Evolutionary conservation across 768 basidiomycete genomes (phyloP).

Genomic region (Saitozyma podzolica): DNA sequence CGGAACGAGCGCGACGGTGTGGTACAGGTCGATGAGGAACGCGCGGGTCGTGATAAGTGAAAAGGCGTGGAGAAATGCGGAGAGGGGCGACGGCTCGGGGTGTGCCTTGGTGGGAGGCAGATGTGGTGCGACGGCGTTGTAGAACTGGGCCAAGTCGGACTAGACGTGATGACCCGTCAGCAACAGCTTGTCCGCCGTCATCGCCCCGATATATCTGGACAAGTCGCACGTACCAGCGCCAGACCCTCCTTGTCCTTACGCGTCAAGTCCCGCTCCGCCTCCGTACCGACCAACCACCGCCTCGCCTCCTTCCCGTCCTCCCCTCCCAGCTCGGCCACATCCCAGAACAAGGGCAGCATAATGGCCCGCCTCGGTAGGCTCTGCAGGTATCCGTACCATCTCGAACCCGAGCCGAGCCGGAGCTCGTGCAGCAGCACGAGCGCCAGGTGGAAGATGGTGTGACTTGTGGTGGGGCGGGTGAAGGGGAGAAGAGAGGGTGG

Average conservation of each 20-base stretch:
- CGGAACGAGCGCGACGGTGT: slow-evolving; percentile 78
- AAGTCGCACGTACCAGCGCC: slow-evolving; percentile 17
- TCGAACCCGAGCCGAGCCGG: slow-evolving; percentile 36
- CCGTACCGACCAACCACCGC: slow-evolving; percentile 46
- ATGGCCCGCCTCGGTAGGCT: slow-evolving; percentile 45
- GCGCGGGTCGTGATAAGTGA: slow-evolving; percentile 76
- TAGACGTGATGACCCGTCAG: neutral
- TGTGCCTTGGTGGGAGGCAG: slow-evolving; percentile 20
- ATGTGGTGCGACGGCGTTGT: neutral
- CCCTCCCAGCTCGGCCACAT: slow-evolving; percentile 23
- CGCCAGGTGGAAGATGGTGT: neutral
- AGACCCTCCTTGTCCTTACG: slow-evolving; percentile 30
- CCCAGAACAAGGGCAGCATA: slow-evolving; percentile 52
- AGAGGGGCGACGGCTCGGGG: slow-evolving; percentile 24
- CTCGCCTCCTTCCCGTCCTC: slow-evolving; percentile 38
- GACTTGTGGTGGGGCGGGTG: neutral
- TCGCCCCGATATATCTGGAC: neutral
- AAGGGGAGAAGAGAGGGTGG: no score
- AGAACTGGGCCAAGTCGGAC: neutral
- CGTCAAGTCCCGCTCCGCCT: slow-evolving; percentile 31
- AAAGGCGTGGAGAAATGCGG: slow-evolving; percentile 60
- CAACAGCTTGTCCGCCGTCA: no score
- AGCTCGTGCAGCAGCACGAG: slow-evolving; percentile 49
- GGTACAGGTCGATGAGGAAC: slow-evolving; percentile 79
- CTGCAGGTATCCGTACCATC: slow-evolving; percentile 53